Percentiles rank a stretch among this genome's conserved stretches.
Conservation (phyloP, 2,329 filamentous ascomycete genomes). For the Xylariaceae sp. region DNA sequence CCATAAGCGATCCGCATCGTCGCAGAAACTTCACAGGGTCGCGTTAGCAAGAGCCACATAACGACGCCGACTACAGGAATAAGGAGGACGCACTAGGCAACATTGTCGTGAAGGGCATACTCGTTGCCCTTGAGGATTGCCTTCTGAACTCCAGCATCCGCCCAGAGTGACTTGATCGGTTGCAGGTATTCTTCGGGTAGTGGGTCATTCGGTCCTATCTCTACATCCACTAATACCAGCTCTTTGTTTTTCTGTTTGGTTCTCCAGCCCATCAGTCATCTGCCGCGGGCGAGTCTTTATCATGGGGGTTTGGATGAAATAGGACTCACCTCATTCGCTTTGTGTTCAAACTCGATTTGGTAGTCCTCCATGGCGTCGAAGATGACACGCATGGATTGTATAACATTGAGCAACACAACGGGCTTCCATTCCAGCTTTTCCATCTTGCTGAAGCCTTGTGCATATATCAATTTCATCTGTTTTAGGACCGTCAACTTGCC, state of each 20-base stretch:
- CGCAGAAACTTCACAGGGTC: slow-evolving; percentile 63
- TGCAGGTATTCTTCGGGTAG: slow-evolving; percentile 73
- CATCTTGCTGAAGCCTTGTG: slow-evolving; percentile 80
- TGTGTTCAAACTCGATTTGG: slow-evolving; percentile 69
- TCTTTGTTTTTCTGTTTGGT: slow-evolving; percentile 68
- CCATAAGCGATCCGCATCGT: slow-evolving; percentile 71
- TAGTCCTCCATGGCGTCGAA: slow-evolving; percentile 88
- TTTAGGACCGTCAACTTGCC: slow-evolving; percentile 97
- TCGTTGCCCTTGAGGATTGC: slow-evolving; percentile 94
- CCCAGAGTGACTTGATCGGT: slow-evolving; percentile 81
- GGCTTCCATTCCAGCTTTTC: slow-evolving; percentile 93
- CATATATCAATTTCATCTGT: slow-evolving; percentile 98
- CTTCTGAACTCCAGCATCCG: slow-evolving; percentile 73
- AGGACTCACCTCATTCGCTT: slow-evolving; percentile 67
- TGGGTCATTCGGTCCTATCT: slow-evolving; percentile 75
- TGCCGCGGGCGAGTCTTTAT: no score
- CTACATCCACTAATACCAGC: slow-evolving; percentile 70
- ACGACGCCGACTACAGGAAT: not conserved
- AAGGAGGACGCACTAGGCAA: slow-evolving; percentile 68
- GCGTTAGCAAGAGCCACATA: slow-evolving; percentile 15
- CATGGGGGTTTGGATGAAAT: not conserved
- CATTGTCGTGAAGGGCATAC: slow-evolving; percentile 92
- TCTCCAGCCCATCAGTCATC: no score
- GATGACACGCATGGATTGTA: slow-evolving; percentile 87
- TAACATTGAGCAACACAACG: slow-evolving; percentile 91